phyloP scores from a whole-genome alignment of 805 yeast genomes.

The Candida xyloterini region DNA sequence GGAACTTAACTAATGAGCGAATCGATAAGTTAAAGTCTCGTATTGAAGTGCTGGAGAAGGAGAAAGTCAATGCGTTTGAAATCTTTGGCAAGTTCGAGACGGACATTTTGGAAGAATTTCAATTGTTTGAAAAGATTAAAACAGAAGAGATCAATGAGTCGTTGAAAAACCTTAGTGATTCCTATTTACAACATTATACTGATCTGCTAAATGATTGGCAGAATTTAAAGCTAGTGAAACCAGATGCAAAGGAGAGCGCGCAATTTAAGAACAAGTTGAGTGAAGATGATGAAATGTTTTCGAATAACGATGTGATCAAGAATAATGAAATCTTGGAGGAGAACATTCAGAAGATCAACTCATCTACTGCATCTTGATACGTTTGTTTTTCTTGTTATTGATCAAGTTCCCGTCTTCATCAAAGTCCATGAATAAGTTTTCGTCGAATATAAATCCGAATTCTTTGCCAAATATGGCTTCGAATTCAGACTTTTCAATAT shows the following conservation, averaged over 20 bases:
- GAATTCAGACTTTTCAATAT: constrained; percentile 52
- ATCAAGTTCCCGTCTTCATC: constrained; percentile 15
- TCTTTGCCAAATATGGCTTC: constrained; percentile 45
- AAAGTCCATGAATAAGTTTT: constrained; percentile 26
- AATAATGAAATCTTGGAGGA: constrained; percentile 27
- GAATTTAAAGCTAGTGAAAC: constrained; percentile 25
- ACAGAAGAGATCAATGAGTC: constrained; percentile 72
- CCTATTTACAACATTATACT: constrained; percentile 70
- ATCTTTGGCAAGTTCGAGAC: constrained; percentile 45
- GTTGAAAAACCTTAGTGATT: constrained; percentile 68
- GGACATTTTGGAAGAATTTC: constrained; percentile 49
- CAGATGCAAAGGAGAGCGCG: not conserved
- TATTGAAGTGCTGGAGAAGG: constrained; percentile 44
- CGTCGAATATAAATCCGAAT: constrained; percentile 24
- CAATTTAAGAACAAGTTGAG: constrained; percentile 20
- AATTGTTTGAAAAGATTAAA: constrained; percentile 75
- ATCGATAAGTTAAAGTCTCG: constrained; percentile 38
- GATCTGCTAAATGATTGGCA: constrained; percentile 71
- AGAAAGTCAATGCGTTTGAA: constrained; percentile 41
- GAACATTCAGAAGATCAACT: constrained; percentile 19
- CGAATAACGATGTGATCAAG: constrained; percentile 26
- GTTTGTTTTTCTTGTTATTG: constrained; percentile 7
- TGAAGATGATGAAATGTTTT: constrained; percentile 25
- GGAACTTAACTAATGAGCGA: constrained; percentile 43
- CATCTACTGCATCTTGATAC: constrained; percentile 9